Evolutionary conservation across 169 alveolate genomes (phyloP).

Genomic region (Cryptosporidium sp.): DNA sequence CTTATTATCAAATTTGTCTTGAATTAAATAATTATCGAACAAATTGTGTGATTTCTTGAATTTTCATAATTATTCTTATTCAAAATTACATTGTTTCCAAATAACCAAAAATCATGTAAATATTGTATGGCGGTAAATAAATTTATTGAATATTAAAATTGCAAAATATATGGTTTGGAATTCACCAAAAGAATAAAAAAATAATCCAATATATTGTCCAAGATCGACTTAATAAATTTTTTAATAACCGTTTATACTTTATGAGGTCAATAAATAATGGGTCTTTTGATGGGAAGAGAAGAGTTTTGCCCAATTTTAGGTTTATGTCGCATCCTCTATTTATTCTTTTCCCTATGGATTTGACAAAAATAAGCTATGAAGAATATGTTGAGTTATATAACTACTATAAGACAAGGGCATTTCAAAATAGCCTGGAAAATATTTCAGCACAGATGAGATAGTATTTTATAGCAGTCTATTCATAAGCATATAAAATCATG

Average conservation of each 20-base stretch:
- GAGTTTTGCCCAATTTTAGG: constrained; percentile 45
- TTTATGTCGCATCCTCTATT: constrained; percentile 56
- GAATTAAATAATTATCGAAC: background rate
- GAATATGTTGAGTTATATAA: constrained; percentile 42
- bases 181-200: background rate
- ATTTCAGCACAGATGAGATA: constrained; percentile 4
- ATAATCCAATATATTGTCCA: background rate
- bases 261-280: constrained; percentile 28
- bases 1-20: background rate
- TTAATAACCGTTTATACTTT: background rate
- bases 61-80: background rate
- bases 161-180: background rate
- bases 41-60: background rate
- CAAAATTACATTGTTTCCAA: background rate
- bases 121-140: background rate
- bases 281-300: constrained; percentile 42
- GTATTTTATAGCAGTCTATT: background rate
- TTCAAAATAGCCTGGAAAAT: constrained; percentile 41
- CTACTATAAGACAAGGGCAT: constrained; percentile 59
- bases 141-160: background rate
- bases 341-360: constrained; percentile 64
- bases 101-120: background rate
- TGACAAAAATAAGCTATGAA: constrained; percentile 60
- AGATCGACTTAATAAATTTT: background rate
- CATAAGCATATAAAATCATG: background rate